phyloP scores from a whole-genome alignment of 805 yeast genomes.

The Cyberlindnera japonica region DNA sequence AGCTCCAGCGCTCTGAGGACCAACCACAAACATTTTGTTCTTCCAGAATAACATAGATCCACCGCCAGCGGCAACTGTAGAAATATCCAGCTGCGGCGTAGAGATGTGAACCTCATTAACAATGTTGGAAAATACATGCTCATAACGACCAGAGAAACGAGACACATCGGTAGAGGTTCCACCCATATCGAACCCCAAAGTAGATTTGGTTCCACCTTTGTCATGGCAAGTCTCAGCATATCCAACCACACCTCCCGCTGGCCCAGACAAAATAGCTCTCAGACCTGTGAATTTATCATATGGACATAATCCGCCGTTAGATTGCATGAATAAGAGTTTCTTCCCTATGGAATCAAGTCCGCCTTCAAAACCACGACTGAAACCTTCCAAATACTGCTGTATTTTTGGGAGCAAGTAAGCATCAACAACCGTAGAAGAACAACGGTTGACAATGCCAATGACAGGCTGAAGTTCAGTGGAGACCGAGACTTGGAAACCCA shows the following conservation, averaged over 20 bases:
- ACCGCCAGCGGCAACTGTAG: constrained; percentile 85
- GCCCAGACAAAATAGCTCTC: constrained; percentile 52
- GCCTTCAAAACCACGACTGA: constrained; percentile 61
- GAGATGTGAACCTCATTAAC: constrained; percentile 82
- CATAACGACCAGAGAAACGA: constrained; percentile 62
- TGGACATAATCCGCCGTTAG: constrained; percentile 54
- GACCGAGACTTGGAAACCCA: constrained; percentile 68
- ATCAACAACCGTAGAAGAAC: constrained; percentile 76
- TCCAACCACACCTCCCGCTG: constrained; percentile 63
- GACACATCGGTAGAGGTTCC: constrained; percentile 89
- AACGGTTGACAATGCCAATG: constrained; percentile 72
- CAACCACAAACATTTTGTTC: constrained; percentile 73
- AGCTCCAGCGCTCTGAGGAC: constrained; percentile 84
- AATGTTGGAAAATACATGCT: constrained; percentile 77
- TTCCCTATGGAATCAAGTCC: constrained; percentile 39
- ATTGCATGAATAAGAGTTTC: constrained; percentile 58
- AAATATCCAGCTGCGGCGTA: constrained; percentile 79
- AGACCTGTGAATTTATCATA: constrained; percentile 51
- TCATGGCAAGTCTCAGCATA: constrained; percentile 51
- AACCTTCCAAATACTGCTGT: constrained; percentile 55
- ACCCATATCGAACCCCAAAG: constrained; percentile 60
- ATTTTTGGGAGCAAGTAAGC: constrained; percentile 82
- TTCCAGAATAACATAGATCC: constrained; percentile 66
- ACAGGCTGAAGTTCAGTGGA: constrained; percentile 71
- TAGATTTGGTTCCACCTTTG: constrained; percentile 33